A percentile compares a stretch with the other conserved stretches of the same genome.
Evolutionary conservation across 352 stramenopile genomes (phyloP).

Genomic region (Phytopythium montanum): DNA sequence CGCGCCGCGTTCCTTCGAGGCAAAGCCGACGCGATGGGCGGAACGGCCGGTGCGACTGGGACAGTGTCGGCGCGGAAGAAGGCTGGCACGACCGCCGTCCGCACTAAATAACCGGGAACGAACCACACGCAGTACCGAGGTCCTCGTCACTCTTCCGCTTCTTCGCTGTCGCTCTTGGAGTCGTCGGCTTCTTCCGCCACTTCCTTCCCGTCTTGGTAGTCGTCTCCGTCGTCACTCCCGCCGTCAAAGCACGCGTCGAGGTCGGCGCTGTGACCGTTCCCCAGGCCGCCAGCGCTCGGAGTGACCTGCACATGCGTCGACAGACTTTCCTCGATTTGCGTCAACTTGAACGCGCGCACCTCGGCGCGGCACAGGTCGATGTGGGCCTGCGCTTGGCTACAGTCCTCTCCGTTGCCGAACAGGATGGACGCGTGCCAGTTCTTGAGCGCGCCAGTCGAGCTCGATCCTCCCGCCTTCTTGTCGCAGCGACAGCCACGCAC

Average conservation of each 20-base stretch:
- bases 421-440: slow-evolving; percentile 67
- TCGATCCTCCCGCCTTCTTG: slow-evolving; percentile 34
- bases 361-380: slow-evolving; percentile 69
- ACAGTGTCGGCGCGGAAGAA: slow-evolving; percentile 5
- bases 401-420: slow-evolving; percentile 61
- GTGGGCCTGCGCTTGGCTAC: slow-evolving; percentile 59
- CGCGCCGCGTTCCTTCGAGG: slow-evolving; percentile 49
- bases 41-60: neutral
- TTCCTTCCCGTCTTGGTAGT: neutral
- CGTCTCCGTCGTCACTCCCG: neutral
- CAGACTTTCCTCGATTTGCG: slow-evolving; percentile 71
- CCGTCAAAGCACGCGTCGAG: slow-evolving; percentile 1
- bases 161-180: neutral
- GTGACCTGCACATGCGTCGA: slow-evolving; percentile 58
- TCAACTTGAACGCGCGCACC: slow-evolving; percentile 76
- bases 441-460: slow-evolving; percentile 20
- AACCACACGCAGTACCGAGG: neutral
- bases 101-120: slow-evolving; percentile 1
- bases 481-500: slow-evolving; percentile 62
- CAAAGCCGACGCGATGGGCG: slow-evolving; percentile 44
- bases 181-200: neutral
- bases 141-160: neutral
- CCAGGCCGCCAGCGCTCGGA: neutral
- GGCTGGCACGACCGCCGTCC: neutral
- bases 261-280: slow-evolving; percentile 1